These are phyloP conservation scores for Ettlia oleoabundans DNA, from an alignment of 139 green algal species.

Conservation along the genomic window DNA sequence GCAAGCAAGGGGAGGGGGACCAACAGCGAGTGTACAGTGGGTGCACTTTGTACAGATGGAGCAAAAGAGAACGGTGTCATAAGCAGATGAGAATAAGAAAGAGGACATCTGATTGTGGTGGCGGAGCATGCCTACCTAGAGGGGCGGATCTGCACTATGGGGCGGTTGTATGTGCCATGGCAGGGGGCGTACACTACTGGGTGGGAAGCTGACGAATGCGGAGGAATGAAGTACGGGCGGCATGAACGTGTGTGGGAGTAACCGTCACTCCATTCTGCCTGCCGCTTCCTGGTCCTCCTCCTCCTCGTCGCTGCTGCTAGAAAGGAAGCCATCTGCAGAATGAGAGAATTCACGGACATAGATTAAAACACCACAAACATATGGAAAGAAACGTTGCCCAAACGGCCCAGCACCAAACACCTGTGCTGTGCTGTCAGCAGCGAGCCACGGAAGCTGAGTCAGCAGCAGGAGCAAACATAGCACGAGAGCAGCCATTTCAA, in stretches of 20 bases:
- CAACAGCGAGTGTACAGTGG: neutral
- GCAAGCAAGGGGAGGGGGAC: neutral
- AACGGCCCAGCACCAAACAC: neutral
- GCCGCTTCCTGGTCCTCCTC: slow-evolving; percentile 35
- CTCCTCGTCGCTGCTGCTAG: slow-evolving; percentile 66
- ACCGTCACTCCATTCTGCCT: slow-evolving; percentile 15
- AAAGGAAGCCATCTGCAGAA: slow-evolving; percentile 70
- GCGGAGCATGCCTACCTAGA: neutral
- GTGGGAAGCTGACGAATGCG: neutral
- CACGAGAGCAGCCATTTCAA: neutral
- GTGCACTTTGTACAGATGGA: neutral
- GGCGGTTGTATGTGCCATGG: too few relatives aligned
- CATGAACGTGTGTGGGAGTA: neutral
- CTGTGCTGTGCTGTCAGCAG: neutral
- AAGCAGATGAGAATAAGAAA: neutral
- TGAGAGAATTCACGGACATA: neutral
- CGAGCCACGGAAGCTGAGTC: neutral
- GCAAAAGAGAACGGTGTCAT: neutral
- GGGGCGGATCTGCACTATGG: neutral
- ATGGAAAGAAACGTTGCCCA: too few relatives aligned
- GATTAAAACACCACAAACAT: too few relatives aligned
- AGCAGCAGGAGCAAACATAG: neutral
- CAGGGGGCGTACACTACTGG: neutral
- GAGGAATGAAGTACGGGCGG: neutral
- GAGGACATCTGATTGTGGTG: neutral